Base-by-base conservation (phyloP, 2,329 filamentous ascomycete genomes). In the Aschersonia sp. region DNA sequence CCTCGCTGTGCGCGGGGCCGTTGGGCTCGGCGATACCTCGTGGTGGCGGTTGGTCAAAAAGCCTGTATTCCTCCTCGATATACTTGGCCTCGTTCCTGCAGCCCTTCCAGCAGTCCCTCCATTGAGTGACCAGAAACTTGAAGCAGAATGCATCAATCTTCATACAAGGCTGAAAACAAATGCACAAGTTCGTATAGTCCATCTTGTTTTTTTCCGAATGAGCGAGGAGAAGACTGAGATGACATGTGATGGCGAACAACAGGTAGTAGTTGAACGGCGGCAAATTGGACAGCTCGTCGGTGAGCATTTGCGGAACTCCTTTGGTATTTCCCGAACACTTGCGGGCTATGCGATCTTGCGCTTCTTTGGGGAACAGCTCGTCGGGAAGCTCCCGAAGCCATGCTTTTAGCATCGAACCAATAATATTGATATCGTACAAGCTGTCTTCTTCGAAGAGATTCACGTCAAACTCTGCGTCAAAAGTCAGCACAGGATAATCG, bases 201-300 rank as follows among this genome's bases (percentile, higher is more conserved):
- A 97, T 97, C 70, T 94, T 95, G 75, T 96, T 97, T 70, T 90
- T 89, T 54, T 94, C 87, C 30, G 88, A 85, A 63, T 94, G 90
- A 1, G 87, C 88, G 56, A 95, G 81, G 8, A 97, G 75, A 30
- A 96, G 76, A 57, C 88, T 95, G 45, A 97, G 80, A 58, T 97
- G 90, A 65, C 90, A 96, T 35, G 90, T 97, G 56, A 96, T 95
- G 57, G 90, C 90, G 62, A 97, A 97, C 5, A 97, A 79, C 11
- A 97, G 82, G 60, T 97, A 96, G 67, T 97, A 97, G 67, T 96
- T 94, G 72, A 92, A 96, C 0, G 90, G 90, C 6, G 90, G 86
- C n/a, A 97, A 74, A 56, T 87, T 89, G 1, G 90, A 95, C 3
- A 97, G 78, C 63, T 95, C 87, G 54, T 96, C 88, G 55, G 94